A percentile compares a stretch with the other conserved stretches of the same genome.
These are phyloP conservation scores for Melaleuca alternifolia DNA, from an alignment of 345 rosid genomes.

Conservation along the genomic window DNA sequence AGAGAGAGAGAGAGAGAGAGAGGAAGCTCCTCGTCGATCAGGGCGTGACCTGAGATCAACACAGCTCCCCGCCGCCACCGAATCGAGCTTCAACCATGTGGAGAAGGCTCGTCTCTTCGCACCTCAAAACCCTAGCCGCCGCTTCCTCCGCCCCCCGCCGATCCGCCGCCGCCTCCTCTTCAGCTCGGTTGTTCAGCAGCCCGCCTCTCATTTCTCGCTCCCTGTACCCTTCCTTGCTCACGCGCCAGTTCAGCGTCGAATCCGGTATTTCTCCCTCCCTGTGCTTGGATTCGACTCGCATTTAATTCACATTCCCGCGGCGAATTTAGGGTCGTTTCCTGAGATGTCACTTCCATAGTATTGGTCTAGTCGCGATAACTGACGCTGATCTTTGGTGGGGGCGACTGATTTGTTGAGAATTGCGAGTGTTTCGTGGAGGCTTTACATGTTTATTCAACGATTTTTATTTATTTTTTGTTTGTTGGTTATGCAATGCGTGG, in stretches of 20 bases:
- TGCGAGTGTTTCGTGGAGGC: neutral
- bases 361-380: neutral
- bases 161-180: neutral
- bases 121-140: conserved; percentile 15
- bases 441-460: neutral
- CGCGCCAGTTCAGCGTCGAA: conserved; percentile 2
- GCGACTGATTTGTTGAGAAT: neutral
- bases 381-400: neutral
- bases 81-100: conserved; percentile 1
- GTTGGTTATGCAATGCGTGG: neutral
- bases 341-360: neutral
- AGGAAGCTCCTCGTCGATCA: neutral
- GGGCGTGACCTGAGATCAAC: conserved; percentile 12
- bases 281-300: neutral
- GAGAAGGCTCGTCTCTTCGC: conserved; percentile 8
- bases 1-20: neutral
- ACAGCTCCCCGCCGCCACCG: neutral
- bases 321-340: neutral
- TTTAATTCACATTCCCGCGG: neutral
- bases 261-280: neutral
- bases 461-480: neutral
- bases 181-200: neutral
- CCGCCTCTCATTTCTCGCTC: neutral
- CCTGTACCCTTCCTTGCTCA: neutral
- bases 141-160: conserved; percentile 3